Percentiles rank a stretch among this genome's conserved stretches.
phyloP scores from a whole-genome alignment of 768 basidiomycete species.

The Leccinellum rugosiceps region DNA sequence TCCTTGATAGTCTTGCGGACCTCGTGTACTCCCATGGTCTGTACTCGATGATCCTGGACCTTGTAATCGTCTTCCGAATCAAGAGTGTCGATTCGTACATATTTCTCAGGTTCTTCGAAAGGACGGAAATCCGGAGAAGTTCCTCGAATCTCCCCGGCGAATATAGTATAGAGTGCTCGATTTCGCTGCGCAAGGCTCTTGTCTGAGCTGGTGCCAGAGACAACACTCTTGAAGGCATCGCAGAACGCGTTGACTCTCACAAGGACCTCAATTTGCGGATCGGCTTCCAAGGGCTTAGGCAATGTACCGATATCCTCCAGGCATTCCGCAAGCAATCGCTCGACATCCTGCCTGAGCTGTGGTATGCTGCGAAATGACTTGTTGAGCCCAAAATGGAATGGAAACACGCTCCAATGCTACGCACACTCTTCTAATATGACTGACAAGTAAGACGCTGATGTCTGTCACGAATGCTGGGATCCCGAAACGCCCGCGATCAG shows the following conservation, averaged over 20 bases:
- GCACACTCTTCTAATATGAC: conserved; percentile 52
- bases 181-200: conserved; percentile 38
- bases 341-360: conserved; percentile 38
- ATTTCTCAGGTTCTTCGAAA: conserved; percentile 14
- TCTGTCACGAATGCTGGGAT: conserved; percentile 48
- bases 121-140: conserved; percentile 45
- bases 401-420: conserved; percentile 12
- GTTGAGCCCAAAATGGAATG: conserved; percentile 3
- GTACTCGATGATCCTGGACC: neutral
- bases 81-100: conserved; percentile 6
- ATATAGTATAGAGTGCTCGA: conserved; percentile 29
- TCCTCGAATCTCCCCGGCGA: conserved; percentile 34
- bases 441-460: conserved; percentile 50
- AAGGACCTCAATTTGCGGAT: conserved; percentile 47
- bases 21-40: conserved; percentile 30
- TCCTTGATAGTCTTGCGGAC: conserved; percentile 34
- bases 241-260: conserved; percentile 45
- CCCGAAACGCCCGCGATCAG: conserved; percentile 50
- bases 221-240: conserved; percentile 31
- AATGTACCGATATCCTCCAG: conserved; percentile 34
- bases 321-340: conserved; percentile 37
- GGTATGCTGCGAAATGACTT: conserved; percentile 41
- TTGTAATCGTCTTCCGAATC: conserved; percentile 4
- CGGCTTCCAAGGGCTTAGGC: conserved; percentile 36
- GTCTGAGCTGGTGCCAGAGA: conserved; percentile 32